Base-by-base conservation (phyloP, 345 rosid genomes). In the Citrus cavaleriei region DNA sequence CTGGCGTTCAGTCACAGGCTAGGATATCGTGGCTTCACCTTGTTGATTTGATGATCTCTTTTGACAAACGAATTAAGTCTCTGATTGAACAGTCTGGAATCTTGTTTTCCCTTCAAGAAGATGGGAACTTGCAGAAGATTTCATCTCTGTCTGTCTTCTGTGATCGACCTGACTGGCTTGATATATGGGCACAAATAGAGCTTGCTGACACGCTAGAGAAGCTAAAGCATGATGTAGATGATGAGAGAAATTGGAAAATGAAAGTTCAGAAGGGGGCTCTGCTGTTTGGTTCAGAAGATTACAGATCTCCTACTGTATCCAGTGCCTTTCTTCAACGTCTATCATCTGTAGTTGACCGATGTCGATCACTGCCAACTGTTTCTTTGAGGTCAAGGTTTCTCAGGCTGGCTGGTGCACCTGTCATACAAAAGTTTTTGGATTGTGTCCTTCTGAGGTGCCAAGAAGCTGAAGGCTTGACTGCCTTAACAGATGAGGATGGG, bases 401-500 rank as follows among this genome's bases (percentile, higher is more conserved):
- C 49, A 89, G 84, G 83, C 84, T 91, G 82, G 90, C 89, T 57
- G 97, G 90, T 77, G 83, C 84, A 5, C 95, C 97, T 63, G 81
- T 84, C 24, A 75, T 92, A 79, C 90, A 81, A 7, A 82, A 80
- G 64, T 91, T 91, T 87, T 85, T 91, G 85, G 94, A 94, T 82
- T 79, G 92, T 79, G 77, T 90, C 71, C 87, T 90, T 79, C 79
- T 83, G 79, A 89, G 94, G 83, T 93, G 99, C 84, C 99, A 91
- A 84, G 98, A 93, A 79, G 98, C 98, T 10, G 98, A 94, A 88
- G 98, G 98, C 74, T 76, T 93, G 85, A 96, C 99, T 78, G 94
- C 98, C 32, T 80, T 93, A 79, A 91, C 97, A 3, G 98, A 93
- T 81, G 89, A 93, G 61, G 85, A 86, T 79, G 99, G 91, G 79